Base-by-base conservation (phyloP, 2,329 filamentous ascomycete genomes). In the Pochonia chlamydosporia region DNA sequence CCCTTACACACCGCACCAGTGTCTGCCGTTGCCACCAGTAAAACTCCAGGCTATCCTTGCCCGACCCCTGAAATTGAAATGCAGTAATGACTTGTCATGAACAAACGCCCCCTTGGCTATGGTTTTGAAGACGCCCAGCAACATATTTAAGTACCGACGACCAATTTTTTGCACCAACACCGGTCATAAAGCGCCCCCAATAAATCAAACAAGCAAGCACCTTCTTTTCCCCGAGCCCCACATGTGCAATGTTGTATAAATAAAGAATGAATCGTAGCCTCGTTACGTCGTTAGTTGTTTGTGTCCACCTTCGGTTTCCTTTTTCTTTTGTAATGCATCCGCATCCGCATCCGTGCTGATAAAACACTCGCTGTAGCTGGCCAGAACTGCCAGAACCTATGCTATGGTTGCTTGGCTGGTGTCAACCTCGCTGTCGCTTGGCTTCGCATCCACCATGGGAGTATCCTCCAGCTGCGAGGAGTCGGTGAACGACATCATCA, bases 371-470 rank as follows among this genome's bases (percentile, higher is more conserved):
- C n/a, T n/a, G n/a, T n/a, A n/a, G n/a, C n/a, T n/a, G n/a, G n/a
- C n/a, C n/a, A n/a, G 30, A 20, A 18, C 31, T 18, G 31, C 14
- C 31, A 35, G 7, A 18, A 7, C 31, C n/a, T 35, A 40, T 16
- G 23, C 2, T 5, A 9, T 18, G n/a, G 18, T 25, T 9, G 18
- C 28, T 21, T 44, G 28, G 28, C 41, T 44, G 14, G 10, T 25
- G 18, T 52, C 49, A 20, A 57, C 57, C 30, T 57, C 62, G 40
- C 60, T 56, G 18, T 56, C 53, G 42, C 50, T 44, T 44, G 54
- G 49, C 40, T 57, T 63, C 14, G 50, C 42, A 20, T 62, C 60
- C 46, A 48, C 31, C 43, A 53, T 49, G 11, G 52, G 46, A 5
- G 58, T 43, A 23, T 64, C 60, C 31, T 54, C 56, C 16, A 47